These are phyloP conservation scores for Neophaeococcomyces mojaviensis DNA, from an alignment of 2,329 filamentous ascomycete species.

Conservation along the genomic window DNA sequence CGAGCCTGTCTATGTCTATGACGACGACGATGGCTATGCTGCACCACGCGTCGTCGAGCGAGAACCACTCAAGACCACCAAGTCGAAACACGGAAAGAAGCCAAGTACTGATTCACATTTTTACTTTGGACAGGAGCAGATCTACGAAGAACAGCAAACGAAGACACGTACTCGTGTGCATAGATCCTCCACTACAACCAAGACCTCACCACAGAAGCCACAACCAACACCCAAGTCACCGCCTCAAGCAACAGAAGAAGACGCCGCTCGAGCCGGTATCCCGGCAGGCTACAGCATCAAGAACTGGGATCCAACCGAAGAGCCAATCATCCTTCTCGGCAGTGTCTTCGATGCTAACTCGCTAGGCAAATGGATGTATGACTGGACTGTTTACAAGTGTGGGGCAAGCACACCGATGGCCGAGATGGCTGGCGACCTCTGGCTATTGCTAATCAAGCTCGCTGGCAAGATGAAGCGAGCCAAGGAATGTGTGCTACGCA, in stretches of 20 bases:
- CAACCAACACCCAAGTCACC: slow-evolving; percentile 30
- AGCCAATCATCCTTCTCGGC: slow-evolving; percentile 86
- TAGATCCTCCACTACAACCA: slow-evolving; percentile 47
- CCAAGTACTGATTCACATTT: slow-evolving; percentile 44
- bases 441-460: slow-evolving; percentile 88
- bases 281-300: slow-evolving; percentile 88
- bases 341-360: slow-evolving; percentile 97
- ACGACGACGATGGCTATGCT: slow-evolving; percentile 49
- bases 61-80: slow-evolving; percentile 34
- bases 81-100: slow-evolving; percentile 36
- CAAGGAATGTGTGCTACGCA: slow-evolving; percentile 65
- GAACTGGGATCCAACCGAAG: slow-evolving; percentile 94
- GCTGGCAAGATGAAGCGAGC: slow-evolving; percentile 89
- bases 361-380: slow-evolving; percentile 97
- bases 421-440: slow-evolving; percentile 88
- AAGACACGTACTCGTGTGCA: slow-evolving; percentile 40
- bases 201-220: slow-evolving; percentile 36
- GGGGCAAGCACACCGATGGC: slow-evolving; percentile 75
- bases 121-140: slow-evolving; percentile 47
- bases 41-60: slow-evolving; percentile 38
- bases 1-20: slow-evolving; percentile 46
- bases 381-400: slow-evolving; percentile 93
- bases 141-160: slow-evolving; percentile 48
- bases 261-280: slow-evolving; percentile 59
- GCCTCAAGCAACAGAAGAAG: slow-evolving; percentile 55